Evolutionary conservation across 176 grass and related monocot genomes (phyloP).

Genomic region (Rhipidocladum racemiflorum): DNA sequence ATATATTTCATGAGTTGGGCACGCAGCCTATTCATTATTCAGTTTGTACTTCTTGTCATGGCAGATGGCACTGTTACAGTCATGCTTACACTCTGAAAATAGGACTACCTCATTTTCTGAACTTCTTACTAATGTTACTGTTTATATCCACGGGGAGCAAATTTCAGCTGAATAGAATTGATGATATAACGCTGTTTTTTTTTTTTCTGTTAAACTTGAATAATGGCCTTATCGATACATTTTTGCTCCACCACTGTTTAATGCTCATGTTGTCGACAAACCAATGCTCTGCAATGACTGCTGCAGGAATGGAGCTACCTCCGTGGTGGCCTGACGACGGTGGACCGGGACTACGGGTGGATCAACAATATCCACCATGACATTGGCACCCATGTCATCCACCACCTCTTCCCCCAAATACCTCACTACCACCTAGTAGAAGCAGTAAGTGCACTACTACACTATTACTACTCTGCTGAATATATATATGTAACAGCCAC

Average conservation of each 20-base stretch:
- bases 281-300: neutral
- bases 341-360: constrained; percentile 92
- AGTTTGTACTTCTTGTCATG: neutral
- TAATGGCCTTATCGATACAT: neutral
- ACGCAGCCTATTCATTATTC: neutral
- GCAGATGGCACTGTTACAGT: neutral
- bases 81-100: neutral
- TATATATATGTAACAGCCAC: too few relatives aligned
- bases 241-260: neutral
- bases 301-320: constrained; percentile 92
- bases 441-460: constrained; percentile 50
- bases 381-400: constrained; percentile 94
- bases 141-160: neutral
- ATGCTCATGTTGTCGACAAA: neutral
- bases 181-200: neutral
- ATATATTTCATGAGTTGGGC: neutral
- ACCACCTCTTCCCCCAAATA: constrained; percentile 95
- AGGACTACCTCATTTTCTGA: neutral
- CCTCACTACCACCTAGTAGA: constrained; percentile 86
- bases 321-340: constrained; percentile 70
- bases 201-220: neutral
- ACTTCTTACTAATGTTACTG: neutral
- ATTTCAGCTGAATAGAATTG: neutral
- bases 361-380: constrained; percentile 95
- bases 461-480: neutral